Base-by-base conservation (phyloP, 1,284 basidiomycete genomes). In the Volvariella surrecta region DNA sequence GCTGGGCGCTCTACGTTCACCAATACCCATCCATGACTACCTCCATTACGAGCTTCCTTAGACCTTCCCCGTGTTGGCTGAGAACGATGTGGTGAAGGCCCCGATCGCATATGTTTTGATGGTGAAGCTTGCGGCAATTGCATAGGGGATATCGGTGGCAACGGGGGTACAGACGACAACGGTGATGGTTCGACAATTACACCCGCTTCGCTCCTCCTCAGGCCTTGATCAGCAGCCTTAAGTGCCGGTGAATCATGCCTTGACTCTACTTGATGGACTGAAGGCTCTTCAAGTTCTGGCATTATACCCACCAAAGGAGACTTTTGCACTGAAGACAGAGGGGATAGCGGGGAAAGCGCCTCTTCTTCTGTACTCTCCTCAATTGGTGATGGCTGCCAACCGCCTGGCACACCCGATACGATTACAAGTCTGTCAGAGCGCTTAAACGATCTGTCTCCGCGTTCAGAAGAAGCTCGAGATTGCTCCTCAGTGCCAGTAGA, bases 21-120 rank as follows among this genome's bases (percentile, higher is more conserved):
- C 39, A 83, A 58, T 3, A 82, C 80, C 79, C 79, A 82, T 43
- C 79, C 73, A 60, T 73, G 56, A 16, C 64, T 60, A 30, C 54
- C 52, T 18, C 54, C 54, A 2, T 50, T 37, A 16, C 24, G 24
- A 6, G 24, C 6, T 28, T 28, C 24, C 24, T 11, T 28, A 6
- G n/a, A 15, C 34, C 18, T 35, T 15, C 18, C 18, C 34, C 34
- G 6, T 35, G 7, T 21, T 45, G 7, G 37, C 44, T 6, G 46
- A 46, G n/a, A 40, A 49, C 8, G 39, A 28, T 28, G 24, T 28
- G 24, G 24, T 6, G 24, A 43, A 11, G 51, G 51, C 41, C 55
- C 57, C 40, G 45, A 49, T 19, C 51, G 45, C n/a, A 48, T 47
- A 11, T 45, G 44, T 20, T 48, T 46, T 2, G 50, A 19, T 17